Evolutionary conservation across 2,329 filamentous ascomycete genomes (phyloP).

Genomic region (Nemania serpens): DNA sequence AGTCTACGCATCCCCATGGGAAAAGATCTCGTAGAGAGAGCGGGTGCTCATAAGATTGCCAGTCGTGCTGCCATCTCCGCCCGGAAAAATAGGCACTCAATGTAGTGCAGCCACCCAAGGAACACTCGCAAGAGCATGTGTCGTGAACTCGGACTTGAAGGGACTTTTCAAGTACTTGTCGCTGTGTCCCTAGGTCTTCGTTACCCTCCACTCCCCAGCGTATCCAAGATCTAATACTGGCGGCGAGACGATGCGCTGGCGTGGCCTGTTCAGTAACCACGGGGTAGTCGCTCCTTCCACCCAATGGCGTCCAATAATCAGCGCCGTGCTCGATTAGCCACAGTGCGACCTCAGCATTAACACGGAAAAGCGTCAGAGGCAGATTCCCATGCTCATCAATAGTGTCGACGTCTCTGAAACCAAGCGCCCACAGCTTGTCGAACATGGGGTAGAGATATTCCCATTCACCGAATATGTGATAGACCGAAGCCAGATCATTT

Average conservation of each 20-base stretch:
- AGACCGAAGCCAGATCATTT: background rate
- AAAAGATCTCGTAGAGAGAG: too few species aligned
- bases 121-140: conserved; percentile 6
- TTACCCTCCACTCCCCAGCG: too few species aligned
- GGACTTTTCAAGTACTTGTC: background rate
- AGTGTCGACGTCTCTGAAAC: conserved; percentile 1
- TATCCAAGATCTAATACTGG: background rate
- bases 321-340: conserved; percentile 18
- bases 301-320: conserved; percentile 14
- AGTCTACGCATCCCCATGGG: background rate
- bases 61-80: background rate
- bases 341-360: background rate
- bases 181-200: background rate
- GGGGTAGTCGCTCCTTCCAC: background rate
- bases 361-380: background rate
- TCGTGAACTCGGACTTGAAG: background rate
- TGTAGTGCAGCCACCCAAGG: background rate
- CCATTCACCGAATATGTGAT: too few species aligned
- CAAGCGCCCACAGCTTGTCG: conserved; percentile 4
- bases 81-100: background rate
- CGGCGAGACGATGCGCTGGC: background rate
- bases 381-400: rapidly evolving
- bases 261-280: background rate
- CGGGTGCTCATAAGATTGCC: too few species aligned
- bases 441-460: too few species aligned